These are phyloP conservation scores for Orbilia ellipsospora DNA, from an alignment of 2,329 filamentous ascomycete genomes.

Conservation along the genomic window DNA sequence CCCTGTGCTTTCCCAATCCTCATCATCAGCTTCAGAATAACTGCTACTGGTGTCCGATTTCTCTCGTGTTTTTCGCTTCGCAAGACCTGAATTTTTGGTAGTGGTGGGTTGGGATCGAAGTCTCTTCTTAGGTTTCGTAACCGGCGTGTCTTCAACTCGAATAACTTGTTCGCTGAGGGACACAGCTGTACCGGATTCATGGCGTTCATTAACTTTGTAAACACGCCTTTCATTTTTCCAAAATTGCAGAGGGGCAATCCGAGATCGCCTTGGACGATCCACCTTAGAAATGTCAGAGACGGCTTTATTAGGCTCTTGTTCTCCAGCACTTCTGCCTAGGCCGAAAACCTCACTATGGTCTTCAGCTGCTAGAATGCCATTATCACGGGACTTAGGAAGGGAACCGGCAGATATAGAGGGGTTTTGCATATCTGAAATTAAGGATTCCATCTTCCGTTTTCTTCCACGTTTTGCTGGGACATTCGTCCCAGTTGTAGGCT, in stretches of 20 bases:
- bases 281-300: constrained; percentile 26
- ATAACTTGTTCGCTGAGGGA: constrained; percentile 25
- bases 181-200: constrained; percentile 29
- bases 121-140: constrained; percentile 18
- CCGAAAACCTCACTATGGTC: not conserved
- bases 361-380: not conserved
- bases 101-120: constrained; percentile 5
- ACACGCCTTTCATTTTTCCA: constrained; percentile 87
- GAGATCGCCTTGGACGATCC: constrained; percentile 73
- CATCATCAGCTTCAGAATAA: constrained; percentile 60
- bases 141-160: constrained; percentile 36
- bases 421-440: constrained; percentile 29
- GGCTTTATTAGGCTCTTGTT: constrained; percentile 56
- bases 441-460: constrained; percentile 35
- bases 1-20: constrained; percentile 60
- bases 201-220: constrained; percentile 70
- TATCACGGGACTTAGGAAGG: not conserved
- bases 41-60: constrained; percentile 57
- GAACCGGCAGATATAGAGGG: not conserved
- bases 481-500: not conserved
- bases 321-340: constrained; percentile 3
- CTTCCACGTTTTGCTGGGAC: constrained; percentile 38
- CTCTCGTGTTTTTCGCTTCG: not conserved
- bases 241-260: constrained; percentile 80
- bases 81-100: not conserved